A percentile compares a stretch with the other conserved stretches of the same genome.
phyloP scores from a whole-genome alignment of 2,329 filamentous ascomycete species.

The Aspergillus sp. region DNA sequence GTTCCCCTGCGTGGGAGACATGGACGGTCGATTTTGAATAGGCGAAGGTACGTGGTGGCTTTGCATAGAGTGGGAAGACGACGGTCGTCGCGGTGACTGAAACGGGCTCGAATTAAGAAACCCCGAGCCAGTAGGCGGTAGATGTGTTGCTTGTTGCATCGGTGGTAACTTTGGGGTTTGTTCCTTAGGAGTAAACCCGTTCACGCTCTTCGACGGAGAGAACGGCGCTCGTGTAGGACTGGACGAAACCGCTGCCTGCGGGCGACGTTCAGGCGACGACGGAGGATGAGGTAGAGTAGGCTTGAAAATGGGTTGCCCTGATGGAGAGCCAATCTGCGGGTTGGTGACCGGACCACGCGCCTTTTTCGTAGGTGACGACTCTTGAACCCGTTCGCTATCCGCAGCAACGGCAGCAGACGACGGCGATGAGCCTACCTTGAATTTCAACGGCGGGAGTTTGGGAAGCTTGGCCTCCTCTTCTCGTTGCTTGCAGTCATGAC shows the following conservation, averaged over 20 bases:
- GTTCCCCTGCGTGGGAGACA: slow-evolving; percentile 48
- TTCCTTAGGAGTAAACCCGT: slow-evolving; percentile 22
- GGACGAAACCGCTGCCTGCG: slow-evolving; percentile 16
- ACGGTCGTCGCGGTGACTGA: slow-evolving; percentile 29
- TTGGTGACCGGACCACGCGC: slow-evolving; percentile 10
- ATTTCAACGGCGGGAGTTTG: slow-evolving; percentile 59
- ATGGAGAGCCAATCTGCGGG: slow-evolving; percentile 16
- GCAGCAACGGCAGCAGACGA: slow-evolving; percentile 18
- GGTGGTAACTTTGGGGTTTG: slow-evolving; percentile 21
- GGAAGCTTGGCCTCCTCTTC: slow-evolving; percentile 58
- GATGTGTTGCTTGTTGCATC: slow-evolving; percentile 24
- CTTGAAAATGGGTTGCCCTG: slow-evolving; percentile 12
- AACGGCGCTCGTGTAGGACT: slow-evolving; percentile 25
- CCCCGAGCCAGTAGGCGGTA: slow-evolving; percentile 20
- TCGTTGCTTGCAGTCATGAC: slow-evolving; percentile 68
- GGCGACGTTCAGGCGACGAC: slow-evolving; percentile 25
- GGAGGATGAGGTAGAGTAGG: slow-evolving; percentile 9
- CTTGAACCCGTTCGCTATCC: slow-evolving; percentile 11
- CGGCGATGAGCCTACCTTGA: slow-evolving; percentile 50
- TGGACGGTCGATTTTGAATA: slow-evolving; percentile 41
- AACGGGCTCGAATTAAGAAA: slow-evolving; percentile 21
- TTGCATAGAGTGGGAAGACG: slow-evolving; percentile 37
- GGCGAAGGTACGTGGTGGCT: slow-evolving; percentile 32
- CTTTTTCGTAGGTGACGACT: slow-evolving; percentile 23
- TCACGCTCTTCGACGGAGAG: slow-evolving; percentile 27